phyloP scores from a whole-genome alignment of 1,284 basidiomycete species.

The Wolfiporia cocos region DNA sequence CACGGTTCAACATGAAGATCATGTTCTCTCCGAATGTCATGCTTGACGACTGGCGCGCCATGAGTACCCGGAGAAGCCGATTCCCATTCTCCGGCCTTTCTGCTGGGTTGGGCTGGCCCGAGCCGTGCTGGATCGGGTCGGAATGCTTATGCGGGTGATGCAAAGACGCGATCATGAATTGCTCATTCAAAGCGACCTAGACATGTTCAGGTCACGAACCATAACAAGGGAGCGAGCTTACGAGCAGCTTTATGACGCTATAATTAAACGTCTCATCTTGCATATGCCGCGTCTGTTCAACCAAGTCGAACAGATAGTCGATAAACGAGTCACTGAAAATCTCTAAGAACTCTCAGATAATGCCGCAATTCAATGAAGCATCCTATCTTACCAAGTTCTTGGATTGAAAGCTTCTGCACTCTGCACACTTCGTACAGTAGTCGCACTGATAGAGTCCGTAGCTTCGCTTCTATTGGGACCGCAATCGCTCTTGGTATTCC shows the following conservation, averaged over 20 bases:
- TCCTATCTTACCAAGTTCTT: constrained; percentile 70
- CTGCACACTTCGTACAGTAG: constrained; percentile 89
- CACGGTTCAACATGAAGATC: constrained; percentile 98
- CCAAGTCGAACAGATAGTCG: constrained; percentile 87
- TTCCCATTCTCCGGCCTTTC: constrained; percentile 46
- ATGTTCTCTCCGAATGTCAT: constrained; percentile 98
- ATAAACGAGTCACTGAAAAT: constrained; percentile 84
- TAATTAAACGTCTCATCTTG: constrained; percentile 93
- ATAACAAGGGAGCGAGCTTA: constrained; percentile 30
- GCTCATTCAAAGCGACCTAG: constrained; percentile 92
- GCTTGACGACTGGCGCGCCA: constrained; percentile 75
- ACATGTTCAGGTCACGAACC: neutral
- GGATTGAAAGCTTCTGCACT: constrained; percentile 74
- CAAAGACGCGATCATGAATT: constrained; percentile 88
- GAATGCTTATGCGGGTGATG: too few species aligned
- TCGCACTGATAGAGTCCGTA: constrained; percentile 66
- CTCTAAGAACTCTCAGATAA: constrained; percentile 47
- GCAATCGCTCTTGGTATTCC: constrained; percentile 34
- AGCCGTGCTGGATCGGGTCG: constrained; percentile 6
- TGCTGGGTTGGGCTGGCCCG: constrained; percentile 15
- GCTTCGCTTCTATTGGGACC: constrained; percentile 75
- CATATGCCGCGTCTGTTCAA: constrained; percentile 86
- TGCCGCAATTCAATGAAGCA: too few species aligned
- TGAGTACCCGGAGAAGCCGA: constrained; percentile 78
- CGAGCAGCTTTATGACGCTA: constrained; percentile 88